Evolutionary conservation across 2,329 filamentous ascomycete genomes (phyloP).

Genomic region (Chrysoporthe cubensis): DNA sequence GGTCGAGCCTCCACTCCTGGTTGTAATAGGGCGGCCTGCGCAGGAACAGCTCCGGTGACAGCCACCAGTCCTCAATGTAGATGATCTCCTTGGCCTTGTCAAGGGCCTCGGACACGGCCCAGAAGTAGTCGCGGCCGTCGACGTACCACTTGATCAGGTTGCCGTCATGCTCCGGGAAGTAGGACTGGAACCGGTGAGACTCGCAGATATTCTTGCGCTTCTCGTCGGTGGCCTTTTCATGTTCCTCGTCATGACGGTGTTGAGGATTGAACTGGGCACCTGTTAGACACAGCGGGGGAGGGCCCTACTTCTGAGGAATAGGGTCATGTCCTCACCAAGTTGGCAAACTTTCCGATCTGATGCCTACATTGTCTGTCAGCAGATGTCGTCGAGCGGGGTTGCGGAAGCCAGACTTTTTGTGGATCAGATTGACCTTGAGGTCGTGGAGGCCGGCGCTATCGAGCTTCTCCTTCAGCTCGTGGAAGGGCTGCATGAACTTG

Average conservation of each 20-base stretch:
- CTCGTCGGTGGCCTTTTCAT: constrained; percentile 81
- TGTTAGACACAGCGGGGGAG: not conserved
- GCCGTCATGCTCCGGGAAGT: constrained; percentile 81
- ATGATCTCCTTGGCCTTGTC: constrained; percentile 90
- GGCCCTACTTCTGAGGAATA: too few relatives aligned
- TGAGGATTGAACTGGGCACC: constrained; percentile 71
- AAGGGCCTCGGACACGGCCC: constrained; percentile 88
- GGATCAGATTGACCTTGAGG: constrained; percentile 58
- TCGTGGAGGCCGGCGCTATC: constrained; percentile 58
- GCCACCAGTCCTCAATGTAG: constrained; percentile 97
- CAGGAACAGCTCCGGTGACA: constrained; percentile 86
- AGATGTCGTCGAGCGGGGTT: not conserved
- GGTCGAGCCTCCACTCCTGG: constrained; percentile 86
- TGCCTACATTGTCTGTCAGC: constrained; percentile 43
- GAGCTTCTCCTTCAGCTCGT: constrained; percentile 56
- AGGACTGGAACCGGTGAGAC: constrained; percentile 84
- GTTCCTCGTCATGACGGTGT: constrained; percentile 91
- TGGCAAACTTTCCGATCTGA: constrained; percentile 65
- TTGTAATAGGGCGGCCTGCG: constrained; percentile 81
- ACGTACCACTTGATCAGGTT: constrained; percentile 98
- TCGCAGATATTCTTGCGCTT: constrained; percentile 76
- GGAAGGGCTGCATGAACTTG: constrained; percentile 54
- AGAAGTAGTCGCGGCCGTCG: constrained; percentile 93
- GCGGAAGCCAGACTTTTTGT: constrained; percentile 56
- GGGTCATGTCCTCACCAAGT: constrained; percentile 52